phyloP scores from a whole-genome alignment of 1,284 basidiomycete species.

The Leccinum solheimii region DNA sequence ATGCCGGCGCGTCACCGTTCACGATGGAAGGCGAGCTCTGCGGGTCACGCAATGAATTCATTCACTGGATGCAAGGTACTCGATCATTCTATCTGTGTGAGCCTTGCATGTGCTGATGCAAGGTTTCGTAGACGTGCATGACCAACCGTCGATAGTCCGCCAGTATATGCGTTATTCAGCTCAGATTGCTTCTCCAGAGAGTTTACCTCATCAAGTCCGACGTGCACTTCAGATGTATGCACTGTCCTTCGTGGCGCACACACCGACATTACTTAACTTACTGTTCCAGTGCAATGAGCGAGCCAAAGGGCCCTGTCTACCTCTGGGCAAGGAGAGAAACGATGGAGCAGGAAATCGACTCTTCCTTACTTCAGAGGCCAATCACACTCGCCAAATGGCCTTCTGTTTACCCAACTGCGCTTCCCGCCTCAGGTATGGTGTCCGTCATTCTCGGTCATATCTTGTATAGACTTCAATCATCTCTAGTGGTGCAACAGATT shows the following conservation, averaged over 20 bases:
- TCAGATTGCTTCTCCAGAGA: conserved; percentile 57
- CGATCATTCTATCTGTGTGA: background rate
- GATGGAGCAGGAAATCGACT: conserved; percentile 62
- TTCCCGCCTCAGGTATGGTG: conserved; percentile 47
- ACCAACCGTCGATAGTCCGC: conserved; percentile 65
- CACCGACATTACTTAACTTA: background rate
- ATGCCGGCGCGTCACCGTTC: conserved; percentile 67
- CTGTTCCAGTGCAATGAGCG: conserved; percentile 53
- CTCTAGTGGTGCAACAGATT: conserved; percentile 46
- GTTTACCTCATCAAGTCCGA: conserved; percentile 49
- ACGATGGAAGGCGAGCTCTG: conserved; percentile 53
- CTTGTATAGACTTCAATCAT: background rate
- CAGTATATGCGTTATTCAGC: conserved; percentile 70
- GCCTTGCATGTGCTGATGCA: background rate
- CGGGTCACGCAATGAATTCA: conserved; percentile 71
- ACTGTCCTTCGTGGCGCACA: background rate
- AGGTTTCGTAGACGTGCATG: conserved; percentile 53
- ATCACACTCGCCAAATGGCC: conserved; percentile 48
- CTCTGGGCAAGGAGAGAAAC: conserved; percentile 70
- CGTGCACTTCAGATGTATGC: conserved; percentile 62
- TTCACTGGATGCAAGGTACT: conserved; percentile 68
- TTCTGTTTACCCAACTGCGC: conserved; percentile 47
- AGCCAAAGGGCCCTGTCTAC: conserved; percentile 71
- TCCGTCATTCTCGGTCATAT: background rate
- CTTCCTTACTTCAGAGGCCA: conserved; percentile 33